These are phyloP conservation scores for Mortierella claussenii DNA, from an alignment of 192 early-diverging fungal species.

Conservation along the genomic window DNA sequence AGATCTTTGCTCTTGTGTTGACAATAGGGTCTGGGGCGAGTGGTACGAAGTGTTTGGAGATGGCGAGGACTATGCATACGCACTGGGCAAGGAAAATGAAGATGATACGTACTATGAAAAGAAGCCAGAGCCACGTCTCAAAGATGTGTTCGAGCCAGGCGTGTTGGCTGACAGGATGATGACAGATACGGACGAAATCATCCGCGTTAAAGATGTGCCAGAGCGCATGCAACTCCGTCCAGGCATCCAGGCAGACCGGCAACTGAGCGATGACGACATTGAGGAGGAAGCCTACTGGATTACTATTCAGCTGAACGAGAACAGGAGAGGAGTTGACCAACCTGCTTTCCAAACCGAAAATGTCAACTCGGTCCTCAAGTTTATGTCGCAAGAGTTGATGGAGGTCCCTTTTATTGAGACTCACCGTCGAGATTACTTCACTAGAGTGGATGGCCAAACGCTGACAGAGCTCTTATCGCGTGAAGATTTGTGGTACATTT, in stretches of 20 bases:
- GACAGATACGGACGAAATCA: conserved; percentile 92
- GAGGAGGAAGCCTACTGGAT: conserved; percentile 75
- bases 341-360: conserved; percentile 26
- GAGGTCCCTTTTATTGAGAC: conserved; percentile 94
- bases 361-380: conserved; percentile 50
- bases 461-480: conserved; percentile 67
- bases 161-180: conserved; percentile 89
- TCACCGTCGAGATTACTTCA: conserved; percentile 89
- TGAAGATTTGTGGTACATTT: conserved; percentile 89
- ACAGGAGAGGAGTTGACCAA: conserved; percentile 29
- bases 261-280: conserved; percentile 67
- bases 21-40: conserved; percentile 72
- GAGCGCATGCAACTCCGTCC: conserved; percentile 89
- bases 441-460: conserved; percentile 52
- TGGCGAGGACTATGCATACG: conserved; percentile 89
- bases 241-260: conserved; percentile 45
- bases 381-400: conserved; percentile 71
- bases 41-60: conserved; percentile 93
- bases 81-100: conserved; percentile 52
- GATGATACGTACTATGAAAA: conserved; percentile 51
- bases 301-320: conserved; percentile 39
- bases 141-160: conserved; percentile 81
- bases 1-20: background rate
- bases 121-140: conserved; percentile 67
- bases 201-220: conserved; percentile 88